Base-by-base conservation (phyloP, 2,329 filamentous ascomycete genomes). In the Orbilia oligospora region DNA sequence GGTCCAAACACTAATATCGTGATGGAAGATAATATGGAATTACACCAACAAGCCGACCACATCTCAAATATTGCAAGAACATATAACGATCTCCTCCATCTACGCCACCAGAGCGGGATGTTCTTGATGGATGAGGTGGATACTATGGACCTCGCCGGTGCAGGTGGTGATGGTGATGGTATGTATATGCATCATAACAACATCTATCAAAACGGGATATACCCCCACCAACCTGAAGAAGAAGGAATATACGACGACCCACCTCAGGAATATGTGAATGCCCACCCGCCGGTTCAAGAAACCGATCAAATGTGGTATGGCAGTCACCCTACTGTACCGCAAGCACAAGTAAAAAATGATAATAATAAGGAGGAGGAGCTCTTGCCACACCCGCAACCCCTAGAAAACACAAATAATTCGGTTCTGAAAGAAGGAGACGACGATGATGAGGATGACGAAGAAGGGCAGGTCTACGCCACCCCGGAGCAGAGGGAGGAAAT, bases 231-330 rank as follows among this genome's bases (percentile, higher is more conserved):
- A 20, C 18, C 8, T 1, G 16, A 22, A n/a, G 73, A 77, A 44
- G 75, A 78, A 20, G 75, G 75, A 20, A 69, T 78, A 53, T 78
- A 67, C 46, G 75, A 71, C 27, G 75, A 78, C 14, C 75, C 75
- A 22, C 75, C 75, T 3, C 38, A 69, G 10, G 75, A 72, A 22
- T 78, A 78, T 18, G 75, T 78, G 9, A 69, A 68, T 2, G 75
- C 75, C 22, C 68, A 78, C 38, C 75, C 75, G 24, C 75, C 75
- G 9, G 68, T 78, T 6, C 63, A 56, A 3, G 63, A 68, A 27
- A 53, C 33, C 41, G 44, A 55, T 8, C 56, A 51, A n/a, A 22
- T 5, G 30, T 41, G 27, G 53, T 24, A 55, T 22, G 27, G 27
- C 10, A 18, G 36, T 18, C 14, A 49, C 56, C n/a, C 58, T 30